Conservation (phyloP, 1,284 basidiomycete species). For the Puccinia hordei region DNA sequence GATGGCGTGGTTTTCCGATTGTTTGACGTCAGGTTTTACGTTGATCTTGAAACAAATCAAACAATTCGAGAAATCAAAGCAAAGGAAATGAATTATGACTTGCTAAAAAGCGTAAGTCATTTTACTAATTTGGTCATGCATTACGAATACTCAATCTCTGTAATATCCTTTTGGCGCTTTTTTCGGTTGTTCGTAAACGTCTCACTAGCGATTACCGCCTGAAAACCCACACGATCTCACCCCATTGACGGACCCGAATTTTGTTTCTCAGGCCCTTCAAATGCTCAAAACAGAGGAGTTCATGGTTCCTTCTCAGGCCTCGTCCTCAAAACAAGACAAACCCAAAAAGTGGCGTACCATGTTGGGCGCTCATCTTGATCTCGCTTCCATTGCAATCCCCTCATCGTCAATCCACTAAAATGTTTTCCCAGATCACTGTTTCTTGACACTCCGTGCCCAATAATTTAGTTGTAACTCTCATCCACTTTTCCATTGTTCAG, state of each 20-base stretch:
- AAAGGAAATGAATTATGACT: slow-evolving; percentile 83
- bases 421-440: too few relatives aligned
- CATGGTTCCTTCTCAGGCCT: not conserved
- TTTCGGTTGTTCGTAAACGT: not conserved
- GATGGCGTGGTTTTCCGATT: slow-evolving; percentile 91
- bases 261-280: slow-evolving; percentile 66
- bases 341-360: slow-evolving; percentile 26
- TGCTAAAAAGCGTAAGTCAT: slow-evolving; percentile 70
- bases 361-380: slow-evolving; percentile 35
- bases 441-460: too few relatives aligned
- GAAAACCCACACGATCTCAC: slow-evolving; percentile 76
- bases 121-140: not conserved
- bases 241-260: slow-evolving; percentile 83
- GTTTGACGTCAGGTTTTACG: slow-evolving; percentile 86
- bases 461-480: too few relatives aligned
- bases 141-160: slow-evolving; percentile 3
- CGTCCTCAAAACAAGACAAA: slow-evolving; percentile 2
- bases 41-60: slow-evolving; percentile 67
- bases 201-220: slow-evolving; percentile 69
- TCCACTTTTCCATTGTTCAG: too few relatives aligned
- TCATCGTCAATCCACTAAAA: not conserved
- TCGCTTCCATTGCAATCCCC: slow-evolving; percentile 12
- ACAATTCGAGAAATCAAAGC: slow-evolving; percentile 81
- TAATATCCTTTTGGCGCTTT: not conserved
- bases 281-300: slow-evolving; percentile 33